A percentile compares a stretch with the other conserved stretches of the same genome.
Evolutionary conservation across 805 yeast species (phyloP).

Genomic region (Lachancea lanzarotensis): DNA sequence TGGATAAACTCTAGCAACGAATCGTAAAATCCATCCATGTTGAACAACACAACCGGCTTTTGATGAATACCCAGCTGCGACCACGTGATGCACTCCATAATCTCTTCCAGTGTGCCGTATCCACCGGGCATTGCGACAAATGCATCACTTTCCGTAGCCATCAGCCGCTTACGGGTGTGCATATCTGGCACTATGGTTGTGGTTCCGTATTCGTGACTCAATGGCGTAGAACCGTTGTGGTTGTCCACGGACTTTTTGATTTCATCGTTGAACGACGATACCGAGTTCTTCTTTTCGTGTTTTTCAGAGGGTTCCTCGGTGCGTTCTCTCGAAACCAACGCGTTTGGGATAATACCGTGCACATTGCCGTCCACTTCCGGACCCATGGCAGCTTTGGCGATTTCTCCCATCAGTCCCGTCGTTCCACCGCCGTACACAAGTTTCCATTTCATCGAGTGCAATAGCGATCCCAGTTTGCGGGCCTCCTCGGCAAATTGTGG

Average conservation of each 20-base stretch:
- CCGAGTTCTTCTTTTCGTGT: conserved; percentile 24
- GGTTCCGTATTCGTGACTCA: conserved; percentile 54
- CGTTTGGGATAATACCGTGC: conserved; percentile 83
- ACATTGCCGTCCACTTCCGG: conserved; percentile 49
- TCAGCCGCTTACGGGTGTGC: conserved; percentile 82
- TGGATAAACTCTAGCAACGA: conserved; percentile 55
- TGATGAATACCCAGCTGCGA: conserved; percentile 79
- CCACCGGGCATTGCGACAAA: conserved; percentile 92
- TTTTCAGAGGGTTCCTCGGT: conserved; percentile 35
- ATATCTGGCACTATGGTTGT: conserved; percentile 79
- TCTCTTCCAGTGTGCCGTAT: conserved; percentile 82
- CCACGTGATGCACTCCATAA: conserved; percentile 90
- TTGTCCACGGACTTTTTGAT: conserved; percentile 49
- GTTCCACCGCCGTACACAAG: conserved; percentile 89
- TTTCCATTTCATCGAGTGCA: conserved; percentile 61
- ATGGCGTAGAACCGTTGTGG: conserved; percentile 61
- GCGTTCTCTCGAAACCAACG: conserved; percentile 68
- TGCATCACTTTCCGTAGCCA: conserved; percentile 83
- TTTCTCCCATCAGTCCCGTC: conserved; percentile 74
- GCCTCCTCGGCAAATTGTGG: conserved; percentile 48
- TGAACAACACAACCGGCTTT: conserved; percentile 73
- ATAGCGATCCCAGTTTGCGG: conserved; percentile 47
- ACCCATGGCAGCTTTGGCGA: conserved; percentile 56
- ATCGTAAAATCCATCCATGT: conserved; percentile 76
- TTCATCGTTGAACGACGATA: conserved; percentile 40